phyloP scores from a whole-genome alignment of 2,329 filamentous ascomycete species.

The Diaporthe capsici region DNA sequence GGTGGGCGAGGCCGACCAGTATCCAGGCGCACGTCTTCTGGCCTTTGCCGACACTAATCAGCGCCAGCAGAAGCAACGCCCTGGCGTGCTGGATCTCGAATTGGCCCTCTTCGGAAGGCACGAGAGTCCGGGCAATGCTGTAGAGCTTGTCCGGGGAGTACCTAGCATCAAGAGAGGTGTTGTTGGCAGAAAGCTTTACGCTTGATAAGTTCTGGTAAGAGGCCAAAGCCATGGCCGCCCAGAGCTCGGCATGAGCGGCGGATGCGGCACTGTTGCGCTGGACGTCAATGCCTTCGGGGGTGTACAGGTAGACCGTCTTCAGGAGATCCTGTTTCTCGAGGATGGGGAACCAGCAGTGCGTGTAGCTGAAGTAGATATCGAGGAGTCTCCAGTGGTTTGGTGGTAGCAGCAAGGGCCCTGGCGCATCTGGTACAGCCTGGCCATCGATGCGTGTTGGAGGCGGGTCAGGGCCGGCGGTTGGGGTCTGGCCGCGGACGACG shows the following conservation, averaged over 20 bases:
- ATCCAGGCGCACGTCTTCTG: conserved; percentile 74
- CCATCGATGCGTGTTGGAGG: conserved; percentile 2
- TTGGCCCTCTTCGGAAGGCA: conserved; percentile 63
- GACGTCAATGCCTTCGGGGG: conserved; percentile 50
- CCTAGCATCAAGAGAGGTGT: conserved; percentile 43
- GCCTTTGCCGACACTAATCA: conserved; percentile 73
- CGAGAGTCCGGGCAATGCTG: conserved; percentile 61
- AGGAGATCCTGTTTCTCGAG: conserved; percentile 76
- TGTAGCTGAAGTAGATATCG: conserved; percentile 82
- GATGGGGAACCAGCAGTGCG: conserved; percentile 83
- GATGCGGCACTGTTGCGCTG: conserved; percentile 43
- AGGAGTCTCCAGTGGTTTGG: conserved; percentile 72
- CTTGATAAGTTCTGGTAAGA: conserved; percentile 64
- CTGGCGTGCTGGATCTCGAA: conserved; percentile 68
- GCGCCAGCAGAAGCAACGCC: conserved; percentile 69
- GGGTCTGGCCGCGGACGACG: background rate
- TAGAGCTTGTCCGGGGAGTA: conserved; percentile 61
- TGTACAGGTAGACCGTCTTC: conserved; percentile 60
- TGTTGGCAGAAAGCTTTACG: conserved; percentile 39
- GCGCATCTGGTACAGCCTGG: background rate
- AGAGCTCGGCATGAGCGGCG: conserved; percentile 69
- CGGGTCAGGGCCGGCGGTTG: background rate
- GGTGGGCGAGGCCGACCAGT: conserved; percentile 74
- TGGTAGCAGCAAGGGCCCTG: conserved; percentile 55
- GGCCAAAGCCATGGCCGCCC: conserved; percentile 71